Base-by-base conservation (phyloP, 371 early-diverging fungal species). In the Lichtheimia corymbifera region DNA sequence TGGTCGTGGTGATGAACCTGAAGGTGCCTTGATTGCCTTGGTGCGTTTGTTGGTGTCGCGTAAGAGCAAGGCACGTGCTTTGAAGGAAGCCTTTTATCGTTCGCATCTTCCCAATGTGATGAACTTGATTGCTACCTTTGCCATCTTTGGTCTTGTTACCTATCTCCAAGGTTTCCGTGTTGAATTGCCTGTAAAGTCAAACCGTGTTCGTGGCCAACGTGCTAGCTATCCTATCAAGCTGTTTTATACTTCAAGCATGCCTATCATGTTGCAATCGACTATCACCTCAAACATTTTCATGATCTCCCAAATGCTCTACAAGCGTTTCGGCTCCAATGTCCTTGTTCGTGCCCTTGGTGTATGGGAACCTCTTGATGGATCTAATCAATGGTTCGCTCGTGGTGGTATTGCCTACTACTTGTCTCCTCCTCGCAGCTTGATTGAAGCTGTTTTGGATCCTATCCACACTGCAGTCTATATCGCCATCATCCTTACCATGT, bases 181-280 rank as follows among this genome's bases (percentile, higher is more conserved):
- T 60, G 99, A 99, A 76, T 88, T 99, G 61, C 98, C 99, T 49
- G 92, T 99, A 76, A 97, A 98, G 82, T 97, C 97, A 22, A 93
- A 91, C 68, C 89, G 93, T 55, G 86, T 94, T 70, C 95, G 98
- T 79, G 99, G 99, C 53, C 98, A 98, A 74, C 93, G 93, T 67
- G 97, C 95, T 24, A 86, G 91, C 57, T 99, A 95, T 83, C 99
- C 99, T 53, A 90, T 99, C 87, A 99, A 99, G 86, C 85, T 99
- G 53, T 97, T 99, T 76, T 99, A 99, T 86, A 98, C 99, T 52
- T 97, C 99, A 68, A 98, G 96, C 86, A 99, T 97, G 96, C 99
- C 99, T 57, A 94, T 99, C 71, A 98, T 99, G 94, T 88, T 99
- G 61, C 99, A 99, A 82, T 96, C 98, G 35, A 95, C 99, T 50